Base-by-base conservation (phyloP, 371 early-diverging fungal species). In the Rhizopus arrhizus region DNA sequence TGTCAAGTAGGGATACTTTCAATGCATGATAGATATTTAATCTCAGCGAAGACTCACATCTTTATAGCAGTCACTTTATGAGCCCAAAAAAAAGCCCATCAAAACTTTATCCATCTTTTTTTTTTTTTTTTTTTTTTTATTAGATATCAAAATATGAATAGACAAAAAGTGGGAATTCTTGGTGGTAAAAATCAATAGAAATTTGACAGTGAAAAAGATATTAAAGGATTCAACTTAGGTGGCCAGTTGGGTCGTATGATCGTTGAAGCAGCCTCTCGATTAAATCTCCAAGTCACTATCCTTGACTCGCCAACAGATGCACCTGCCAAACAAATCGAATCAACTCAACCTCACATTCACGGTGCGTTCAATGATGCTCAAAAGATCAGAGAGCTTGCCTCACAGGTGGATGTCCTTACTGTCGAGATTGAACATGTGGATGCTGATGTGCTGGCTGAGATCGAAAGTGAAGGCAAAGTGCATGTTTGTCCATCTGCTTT, bases 211-310 rank as follows among this genome's bases (percentile, higher is more conserved):
- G 34, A 3, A 42, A 6, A 32, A 42, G 11, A 10, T 35, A 29
- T 28, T 52, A n/a, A 33, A 46, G 13, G 13, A 41, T 43, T n/a
- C 16, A 32, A 31, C 11, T 22, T 9, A 80, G 80, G 97, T 53
- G 98, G 98, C 31, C 97, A 97, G 78, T 90, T 97, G 33, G 97
- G 97, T 34, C 87, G 97, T 73, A 98, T 98, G 97, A 84, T 94
- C 76, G 84, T 91, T 29, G 97, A 98, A 75, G 94, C 97, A 5
- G 96, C 95, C 6, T 89, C 90, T 58, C 87, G 96, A 12, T 85
- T 98, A 59, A 92, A 92, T 71, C 73, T 98, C 33, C 65, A 78
- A 4, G 87, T 96, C 56, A 81, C 80, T 38, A 86, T 96, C 59
- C 89, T 98, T 40, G 98, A 97, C 73, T 77, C 80, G 29, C 85